phyloP scores from a whole-genome alignment of 768 basidiomycete genomes.

The Mycena leptocephala region DNA sequence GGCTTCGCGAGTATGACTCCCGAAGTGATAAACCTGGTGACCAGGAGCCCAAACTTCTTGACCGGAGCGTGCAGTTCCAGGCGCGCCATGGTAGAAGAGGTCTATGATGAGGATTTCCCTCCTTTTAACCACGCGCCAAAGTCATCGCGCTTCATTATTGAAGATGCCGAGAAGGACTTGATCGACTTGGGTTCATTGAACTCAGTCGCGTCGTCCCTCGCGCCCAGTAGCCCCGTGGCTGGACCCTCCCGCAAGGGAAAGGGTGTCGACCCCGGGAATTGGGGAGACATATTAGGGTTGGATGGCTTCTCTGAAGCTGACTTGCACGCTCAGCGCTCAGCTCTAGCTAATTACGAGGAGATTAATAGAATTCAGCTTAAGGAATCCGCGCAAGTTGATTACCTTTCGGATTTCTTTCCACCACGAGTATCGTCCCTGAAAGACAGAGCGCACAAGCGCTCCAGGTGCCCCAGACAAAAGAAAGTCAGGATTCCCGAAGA shows the following conservation, averaged over 20 bases:
- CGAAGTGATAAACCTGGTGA: neutral
- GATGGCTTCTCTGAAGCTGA: neutral
- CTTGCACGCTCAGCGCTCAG: neutral
- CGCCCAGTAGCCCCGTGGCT: neutral
- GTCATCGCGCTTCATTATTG: neutral
- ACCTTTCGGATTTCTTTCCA: neutral
- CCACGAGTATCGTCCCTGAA: neutral
- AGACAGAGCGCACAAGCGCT: neutral
- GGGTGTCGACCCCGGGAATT: constrained; percentile 12
- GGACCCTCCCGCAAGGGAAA: constrained; percentile 26
- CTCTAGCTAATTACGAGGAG: neutral
- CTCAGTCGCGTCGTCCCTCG: neutral
- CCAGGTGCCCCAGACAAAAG: neutral
- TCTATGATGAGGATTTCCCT: neutral
- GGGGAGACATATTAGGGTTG: neutral
- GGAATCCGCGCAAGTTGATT: neutral
- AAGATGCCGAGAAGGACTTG: neutral
- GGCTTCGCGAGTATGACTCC: neutral
- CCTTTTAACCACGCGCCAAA: neutral
- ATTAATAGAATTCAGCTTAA: constrained; percentile 15
- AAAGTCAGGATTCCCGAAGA: neutral
- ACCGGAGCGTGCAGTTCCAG: neutral
- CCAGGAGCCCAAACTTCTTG: neutral
- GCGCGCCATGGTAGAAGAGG: neutral
- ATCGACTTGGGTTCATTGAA: neutral